These are phyloP conservation scores for Stephanodiscus minutulus DNA, from an alignment of 108 stramenopile species.

Conservation along the genomic window DNA sequence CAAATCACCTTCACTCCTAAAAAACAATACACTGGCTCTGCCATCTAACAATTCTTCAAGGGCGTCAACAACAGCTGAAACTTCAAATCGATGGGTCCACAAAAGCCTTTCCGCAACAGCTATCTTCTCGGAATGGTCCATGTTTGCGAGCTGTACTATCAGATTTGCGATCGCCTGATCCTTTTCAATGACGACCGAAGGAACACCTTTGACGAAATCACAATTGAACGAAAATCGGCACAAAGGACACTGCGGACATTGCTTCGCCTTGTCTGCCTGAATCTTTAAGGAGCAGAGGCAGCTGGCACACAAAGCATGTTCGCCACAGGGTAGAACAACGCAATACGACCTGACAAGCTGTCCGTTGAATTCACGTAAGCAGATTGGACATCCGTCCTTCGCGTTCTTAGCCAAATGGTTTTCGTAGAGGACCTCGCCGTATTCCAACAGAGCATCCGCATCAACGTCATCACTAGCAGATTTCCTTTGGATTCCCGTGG, in stretches of 20 bases:
- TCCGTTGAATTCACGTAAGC: not conserved
- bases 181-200: not conserved
- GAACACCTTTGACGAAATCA: not conserved
- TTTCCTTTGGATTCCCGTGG: not conserved
- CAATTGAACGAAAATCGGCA: not conserved
- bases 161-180: not conserved
- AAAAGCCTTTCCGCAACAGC: slow-evolving; percentile 4
- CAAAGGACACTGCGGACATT: not conserved
- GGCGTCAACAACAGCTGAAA: slow-evolving; percentile 3
- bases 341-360: not conserved
- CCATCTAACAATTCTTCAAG: slow-evolving; percentile 2
- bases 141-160: not conserved
- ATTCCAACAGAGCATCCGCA: not conserved
- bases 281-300: not conserved
- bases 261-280: slow-evolving; percentile 2
- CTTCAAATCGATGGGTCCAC: slow-evolving; percentile 4
- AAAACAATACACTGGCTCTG: not conserved
- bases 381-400: not conserved
- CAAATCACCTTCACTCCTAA: slow-evolving; percentile 4
- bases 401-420: not conserved
- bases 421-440: not conserved
- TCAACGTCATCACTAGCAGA: not conserved
- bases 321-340: slow-evolving; percentile 1
- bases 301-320: slow-evolving; percentile 1
- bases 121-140: not conserved